A percentile compares a stretch with the other conserved stretches of the same genome.
Conservation (phyloP, 2,329 filamentous ascomycete species). For the Zymoseptoria ardabiliae region DNA sequence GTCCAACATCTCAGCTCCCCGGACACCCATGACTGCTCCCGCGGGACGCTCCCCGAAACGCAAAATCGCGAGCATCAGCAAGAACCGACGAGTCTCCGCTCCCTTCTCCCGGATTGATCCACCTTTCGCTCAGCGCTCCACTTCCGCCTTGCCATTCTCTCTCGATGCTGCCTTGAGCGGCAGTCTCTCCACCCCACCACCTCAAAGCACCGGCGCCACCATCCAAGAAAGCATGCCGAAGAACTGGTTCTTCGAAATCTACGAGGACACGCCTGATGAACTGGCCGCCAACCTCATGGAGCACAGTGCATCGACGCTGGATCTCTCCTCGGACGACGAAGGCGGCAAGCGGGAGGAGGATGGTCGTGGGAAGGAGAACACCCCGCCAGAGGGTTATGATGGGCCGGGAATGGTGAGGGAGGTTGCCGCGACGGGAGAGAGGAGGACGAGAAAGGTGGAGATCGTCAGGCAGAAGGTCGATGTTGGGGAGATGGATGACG, state of each 20-base stretch:
- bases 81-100: slow-evolving; percentile 57
- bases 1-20: slow-evolving; percentile 36
- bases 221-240: slow-evolving; percentile 52
- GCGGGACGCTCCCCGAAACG: slow-evolving; percentile 72
- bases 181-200: slow-evolving; percentile 53
- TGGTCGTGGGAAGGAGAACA: slow-evolving; percentile 79
- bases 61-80: slow-evolving; percentile 60
- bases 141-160: slow-evolving; percentile 60
- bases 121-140: slow-evolving; percentile 49
- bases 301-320: slow-evolving; percentile 77
- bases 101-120: slow-evolving; percentile 64
- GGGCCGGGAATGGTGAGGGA: slow-evolving; percentile 10
- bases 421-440: slow-evolving; percentile 4
- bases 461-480: slow-evolving; percentile 26
- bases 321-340: slow-evolving; percentile 86
- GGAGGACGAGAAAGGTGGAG: slow-evolving; percentile 20
- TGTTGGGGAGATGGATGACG: slow-evolving; percentile 29
- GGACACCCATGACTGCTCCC: slow-evolving; percentile 48
- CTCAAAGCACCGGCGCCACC: slow-evolving; percentile 38
- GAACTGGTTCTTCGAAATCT: slow-evolving; percentile 84
- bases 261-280: slow-evolving; percentile 85
- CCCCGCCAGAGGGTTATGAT: slow-evolving; percentile 57
- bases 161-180: slow-evolving; percentile 77
- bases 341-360: slow-evolving; percentile 50
- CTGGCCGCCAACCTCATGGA: slow-evolving; percentile 89